Percentiles rank a stretch among this genome's conserved stretches.
These are phyloP conservation scores for Globisporangium nodosum DNA, from an alignment of 352 stramenopile genomes.

Conservation along the genomic window DNA sequence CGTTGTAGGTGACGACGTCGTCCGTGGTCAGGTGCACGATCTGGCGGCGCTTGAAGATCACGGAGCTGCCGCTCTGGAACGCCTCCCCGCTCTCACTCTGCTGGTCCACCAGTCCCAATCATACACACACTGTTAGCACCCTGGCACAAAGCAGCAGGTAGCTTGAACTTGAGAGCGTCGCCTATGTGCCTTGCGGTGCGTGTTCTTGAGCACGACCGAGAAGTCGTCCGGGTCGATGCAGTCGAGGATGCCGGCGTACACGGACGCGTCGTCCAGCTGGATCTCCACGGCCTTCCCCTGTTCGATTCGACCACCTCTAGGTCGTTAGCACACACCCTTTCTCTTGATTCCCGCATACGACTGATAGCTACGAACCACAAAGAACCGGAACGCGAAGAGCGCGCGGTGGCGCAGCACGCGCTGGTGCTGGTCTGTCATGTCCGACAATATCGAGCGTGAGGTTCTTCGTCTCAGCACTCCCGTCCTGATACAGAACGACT, in stretches of 20 bases:
- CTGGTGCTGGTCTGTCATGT: constrained; percentile 41
- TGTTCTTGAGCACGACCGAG: constrained; percentile 76
- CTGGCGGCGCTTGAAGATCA: constrained; percentile 69
- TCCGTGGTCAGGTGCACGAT: constrained; percentile 59
- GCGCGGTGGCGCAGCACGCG: constrained; percentile 68
- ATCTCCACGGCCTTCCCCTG: constrained; percentile 68
- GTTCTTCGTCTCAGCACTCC: too few species aligned
- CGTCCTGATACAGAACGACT: background rate
- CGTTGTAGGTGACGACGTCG: constrained; percentile 57
- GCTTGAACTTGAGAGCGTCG: background rate
- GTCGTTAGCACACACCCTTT: background rate
- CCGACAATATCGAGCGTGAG: background rate
- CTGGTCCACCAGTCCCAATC: too few species aligned
- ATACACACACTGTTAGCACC: background rate
- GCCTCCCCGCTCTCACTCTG: constrained; percentile 27
- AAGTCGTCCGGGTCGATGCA: constrained; percentile 84
- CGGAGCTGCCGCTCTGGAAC: constrained; percentile 69
- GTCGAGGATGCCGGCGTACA: constrained; percentile 72
- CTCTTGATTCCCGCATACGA: too few species aligned
- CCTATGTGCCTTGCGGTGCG: constrained; percentile 32
- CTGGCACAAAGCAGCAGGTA: background rate
- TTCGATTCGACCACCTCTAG: background rate
- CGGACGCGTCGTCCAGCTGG: constrained; percentile 45
- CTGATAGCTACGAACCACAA: constrained; percentile 28
- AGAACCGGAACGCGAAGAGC: constrained; percentile 77